These are phyloP conservation scores for Colletotrichum agaves DNA, from an alignment of 2,329 filamentous ascomycete genomes.

Conservation along the genomic window DNA sequence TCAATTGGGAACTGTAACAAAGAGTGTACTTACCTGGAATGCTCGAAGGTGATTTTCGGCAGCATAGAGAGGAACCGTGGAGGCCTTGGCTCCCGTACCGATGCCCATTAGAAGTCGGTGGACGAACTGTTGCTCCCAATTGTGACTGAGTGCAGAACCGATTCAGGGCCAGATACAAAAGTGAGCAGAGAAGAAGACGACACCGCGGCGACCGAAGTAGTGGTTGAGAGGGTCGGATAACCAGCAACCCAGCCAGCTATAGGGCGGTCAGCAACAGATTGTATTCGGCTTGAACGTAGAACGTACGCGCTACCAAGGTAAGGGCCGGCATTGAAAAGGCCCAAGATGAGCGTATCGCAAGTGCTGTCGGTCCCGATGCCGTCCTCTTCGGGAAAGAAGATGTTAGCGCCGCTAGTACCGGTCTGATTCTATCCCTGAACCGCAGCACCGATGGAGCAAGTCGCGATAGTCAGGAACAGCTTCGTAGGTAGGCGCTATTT, in stretches of 20 bases:
- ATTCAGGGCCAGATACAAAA: constrained; percentile 70
- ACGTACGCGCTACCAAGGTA: constrained; percentile 57
- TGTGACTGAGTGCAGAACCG: constrained; percentile 71
- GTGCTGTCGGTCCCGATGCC: constrained; percentile 49
- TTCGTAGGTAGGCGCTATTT: constrained; percentile 73
- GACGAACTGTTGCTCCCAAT: constrained; percentile 74
- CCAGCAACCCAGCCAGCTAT: constrained; percentile 68
- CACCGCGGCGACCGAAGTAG: constrained; percentile 72
- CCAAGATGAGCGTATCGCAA: constrained; percentile 62
- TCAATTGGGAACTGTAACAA: no score
- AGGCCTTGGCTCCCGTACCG: constrained; percentile 74
- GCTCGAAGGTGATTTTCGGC: constrained; percentile 76
- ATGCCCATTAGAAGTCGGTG: constrained; percentile 76
- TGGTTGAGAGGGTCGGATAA: constrained; percentile 73
- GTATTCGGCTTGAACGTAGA: background rate
- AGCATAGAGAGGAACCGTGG: constrained; percentile 77
- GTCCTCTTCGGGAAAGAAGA: constrained; percentile 65
- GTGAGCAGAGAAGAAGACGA: constrained; percentile 73
- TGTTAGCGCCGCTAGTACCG: constrained; percentile 70
- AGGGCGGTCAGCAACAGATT: constrained; percentile 26
- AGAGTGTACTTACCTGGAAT: constrained; percentile 64
- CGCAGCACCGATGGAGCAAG: constrained; percentile 76
- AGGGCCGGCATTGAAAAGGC: constrained; percentile 70
- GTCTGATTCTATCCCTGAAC: constrained; percentile 78
- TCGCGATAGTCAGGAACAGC: constrained; percentile 74